Evolutionary conservation across 2,329 filamentous ascomycete species (phyloP), one percentile per base, ranked within the genome.

Genomic region (Aureobasidium sp.): DNA sequence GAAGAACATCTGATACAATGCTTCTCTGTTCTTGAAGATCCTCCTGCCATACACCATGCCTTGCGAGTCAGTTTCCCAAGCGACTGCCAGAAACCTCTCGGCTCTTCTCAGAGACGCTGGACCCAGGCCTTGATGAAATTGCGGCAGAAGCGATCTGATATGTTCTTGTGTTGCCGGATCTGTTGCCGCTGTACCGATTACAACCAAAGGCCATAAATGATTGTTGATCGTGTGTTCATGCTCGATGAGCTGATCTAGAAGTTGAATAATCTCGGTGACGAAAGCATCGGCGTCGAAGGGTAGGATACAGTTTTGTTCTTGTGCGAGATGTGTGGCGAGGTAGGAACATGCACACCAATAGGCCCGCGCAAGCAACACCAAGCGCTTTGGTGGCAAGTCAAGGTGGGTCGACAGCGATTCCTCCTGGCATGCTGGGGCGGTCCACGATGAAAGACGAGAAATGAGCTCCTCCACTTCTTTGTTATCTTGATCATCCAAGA

Each of bases 331-430:
- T 6, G 39, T 27, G 2, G 41, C n/a, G 3, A 61, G 59, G 20
- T 39, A 55, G 2, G 59, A 61, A 20, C 59, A 61, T 47, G 59
- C 59, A 17, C 47, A 55, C 59, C 59, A 61, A 37, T 61, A 61
- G 25, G 48, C 39, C 2, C 22, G 37, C 2, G 59, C 45, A 9
- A 52, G 48, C 8, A 61, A 14, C 1, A 45, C 59, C 9, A 45
- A n/a, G 12, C 49, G 59, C 41, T 39, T 47, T 3, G 47, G 47
- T 3, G 49, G 59, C 15, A 61, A 14, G 31, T 60, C 36, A 5
- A 41, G 57, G 14, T 51, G 8, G 25, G 39, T 22, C 9, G 25
- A 14, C 1, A 5, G 6, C 1, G 44, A 31, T 9, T 49, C 57
- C 42, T 60, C 57, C 15, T 9, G 17, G 27, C 41, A 60, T 25